Evolutionary conservation across 768 basidiomycete species (phyloP).

Genomic region (Kondoa subrosea): DNA sequence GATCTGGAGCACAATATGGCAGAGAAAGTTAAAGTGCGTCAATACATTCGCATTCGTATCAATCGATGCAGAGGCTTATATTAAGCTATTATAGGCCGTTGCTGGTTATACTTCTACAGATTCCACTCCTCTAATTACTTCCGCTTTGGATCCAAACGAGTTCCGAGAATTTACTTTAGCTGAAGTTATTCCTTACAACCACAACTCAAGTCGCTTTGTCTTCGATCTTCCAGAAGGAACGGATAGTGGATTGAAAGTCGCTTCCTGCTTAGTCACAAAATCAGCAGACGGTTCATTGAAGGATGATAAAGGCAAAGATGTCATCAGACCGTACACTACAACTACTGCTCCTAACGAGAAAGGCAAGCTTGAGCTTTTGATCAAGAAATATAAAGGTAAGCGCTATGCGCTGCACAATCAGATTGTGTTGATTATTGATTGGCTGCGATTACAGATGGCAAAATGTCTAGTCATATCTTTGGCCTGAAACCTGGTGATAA

Average conservation of each 20-base stretch:
- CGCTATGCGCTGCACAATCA: conserved; percentile 23
- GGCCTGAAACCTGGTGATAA: conserved; percentile 61
- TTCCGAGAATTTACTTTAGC: conserved; percentile 44
- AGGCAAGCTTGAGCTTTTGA: conserved; percentile 41
- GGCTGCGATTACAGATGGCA: neutral
- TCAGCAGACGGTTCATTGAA: conserved; percentile 50
- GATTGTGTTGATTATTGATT: neutral
- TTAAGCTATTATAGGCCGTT: too few relatives aligned
- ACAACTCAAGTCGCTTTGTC: conserved; percentile 64
- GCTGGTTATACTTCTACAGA: neutral
- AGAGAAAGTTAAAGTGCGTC: neutral
- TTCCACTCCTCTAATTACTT: conserved; percentile 5
- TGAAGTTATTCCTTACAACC: conserved; percentile 62
- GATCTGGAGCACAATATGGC: neutral
- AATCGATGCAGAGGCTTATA: too few relatives aligned
- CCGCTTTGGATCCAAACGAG: conserved; percentile 16
- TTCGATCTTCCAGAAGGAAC: conserved; percentile 50
- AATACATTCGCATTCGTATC: neutral
- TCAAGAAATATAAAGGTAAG: conserved; percentile 53
- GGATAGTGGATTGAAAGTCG: conserved; percentile 58
- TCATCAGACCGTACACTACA: conserved; percentile 85
- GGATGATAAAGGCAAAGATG: conserved; percentile 43
- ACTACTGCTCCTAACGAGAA: conserved; percentile 45
- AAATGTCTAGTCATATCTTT: conserved; percentile 43
- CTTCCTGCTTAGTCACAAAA: conserved; percentile 62